A percentile compares a stretch with the other conserved stretches of the same genome.
phyloP scores from a whole-genome alignment of 1,284 basidiomycete genomes.

The Sporisorium reilianum region DNA sequence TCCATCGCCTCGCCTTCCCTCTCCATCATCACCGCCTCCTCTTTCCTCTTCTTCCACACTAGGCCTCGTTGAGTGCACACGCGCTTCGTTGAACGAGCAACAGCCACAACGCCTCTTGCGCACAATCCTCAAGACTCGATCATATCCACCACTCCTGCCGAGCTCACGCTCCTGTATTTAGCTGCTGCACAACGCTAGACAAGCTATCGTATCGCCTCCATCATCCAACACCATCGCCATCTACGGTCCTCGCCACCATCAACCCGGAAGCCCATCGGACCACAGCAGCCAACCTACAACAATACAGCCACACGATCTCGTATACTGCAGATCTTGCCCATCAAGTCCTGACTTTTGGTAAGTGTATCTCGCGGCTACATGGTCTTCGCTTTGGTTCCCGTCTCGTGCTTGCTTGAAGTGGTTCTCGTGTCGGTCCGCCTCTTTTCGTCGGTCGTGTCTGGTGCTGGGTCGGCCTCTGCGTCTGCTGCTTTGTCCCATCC shows the following conservation, averaged over 20 bases:
- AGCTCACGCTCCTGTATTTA: background rate
- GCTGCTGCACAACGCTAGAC: background rate
- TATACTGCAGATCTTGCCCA: background rate
- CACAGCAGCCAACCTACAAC: constrained; percentile 4
- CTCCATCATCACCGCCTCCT: background rate
- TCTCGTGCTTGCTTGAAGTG: constrained; percentile 1
- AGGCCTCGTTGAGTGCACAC: constrained; percentile 1
- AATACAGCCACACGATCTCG: background rate
- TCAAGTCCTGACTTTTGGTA: background rate
- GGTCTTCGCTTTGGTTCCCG: background rate
- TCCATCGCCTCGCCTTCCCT: background rate
- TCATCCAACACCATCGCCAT: background rate
- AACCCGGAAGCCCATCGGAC: background rate
- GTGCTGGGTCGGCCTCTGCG: background rate
- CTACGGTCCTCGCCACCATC: background rate
- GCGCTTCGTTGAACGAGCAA: constrained; percentile 4
- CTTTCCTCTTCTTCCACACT: background rate
- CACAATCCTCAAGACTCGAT: background rate
- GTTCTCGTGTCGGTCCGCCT: background rate
- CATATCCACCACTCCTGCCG: background rate
- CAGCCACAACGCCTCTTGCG: background rate
- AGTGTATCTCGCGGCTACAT: background rate
- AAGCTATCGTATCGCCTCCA: background rate
- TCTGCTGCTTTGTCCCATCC: background rate
- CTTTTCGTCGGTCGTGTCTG: background rate